phyloP scores from a whole-genome alignment of 164 flowering plant species.

The Magnolia changhungtana region DNA sequence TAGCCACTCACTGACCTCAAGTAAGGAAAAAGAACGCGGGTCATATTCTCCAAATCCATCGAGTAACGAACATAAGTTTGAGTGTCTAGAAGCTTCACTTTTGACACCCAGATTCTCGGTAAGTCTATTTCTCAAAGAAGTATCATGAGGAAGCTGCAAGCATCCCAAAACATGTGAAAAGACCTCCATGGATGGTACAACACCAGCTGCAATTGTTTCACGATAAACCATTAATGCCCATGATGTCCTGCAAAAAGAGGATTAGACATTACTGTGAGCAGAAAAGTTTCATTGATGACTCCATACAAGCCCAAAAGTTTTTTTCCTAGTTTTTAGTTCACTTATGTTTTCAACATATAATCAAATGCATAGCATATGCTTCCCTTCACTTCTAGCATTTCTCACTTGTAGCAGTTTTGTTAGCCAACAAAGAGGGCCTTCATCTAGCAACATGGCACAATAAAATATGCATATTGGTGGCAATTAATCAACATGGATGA shows the following conservation, averaged over 20 bases:
- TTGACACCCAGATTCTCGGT: conserved; percentile 59
- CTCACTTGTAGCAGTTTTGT: too few relatives aligned
- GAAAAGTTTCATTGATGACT: background rate
- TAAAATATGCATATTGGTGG: too few relatives aligned
- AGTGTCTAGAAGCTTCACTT: conserved; percentile 35
- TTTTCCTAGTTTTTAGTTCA: too few relatives aligned
- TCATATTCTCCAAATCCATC: conserved; percentile 96
- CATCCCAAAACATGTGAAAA: conserved; percentile 79
- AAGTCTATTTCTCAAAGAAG: conserved; percentile 48
- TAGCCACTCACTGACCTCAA: conserved; percentile 57
- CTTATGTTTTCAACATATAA: too few relatives aligned
- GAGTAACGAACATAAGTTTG: conserved; percentile 56
- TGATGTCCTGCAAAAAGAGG: conserved; percentile 61
- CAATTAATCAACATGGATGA: too few relatives aligned
- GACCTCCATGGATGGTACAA: conserved; percentile 53
- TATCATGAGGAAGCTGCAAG: conserved; percentile 72
- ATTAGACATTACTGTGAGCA: background rate
- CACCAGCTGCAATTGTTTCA: conserved; percentile 58
- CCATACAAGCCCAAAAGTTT: background rate
- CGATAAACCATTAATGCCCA: conserved; percentile 64
- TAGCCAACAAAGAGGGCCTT: too few relatives aligned
- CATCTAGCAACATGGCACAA: too few relatives aligned
- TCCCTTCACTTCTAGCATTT: too few relatives aligned
- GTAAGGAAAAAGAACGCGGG: conserved; percentile 78
- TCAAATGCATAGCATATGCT: too few relatives aligned